A percentile compares a stretch with the other conserved stretches of the same genome.
Conservation (phyloP, 768 basidiomycete species). For the Phanerochaete carnosa region DNA sequence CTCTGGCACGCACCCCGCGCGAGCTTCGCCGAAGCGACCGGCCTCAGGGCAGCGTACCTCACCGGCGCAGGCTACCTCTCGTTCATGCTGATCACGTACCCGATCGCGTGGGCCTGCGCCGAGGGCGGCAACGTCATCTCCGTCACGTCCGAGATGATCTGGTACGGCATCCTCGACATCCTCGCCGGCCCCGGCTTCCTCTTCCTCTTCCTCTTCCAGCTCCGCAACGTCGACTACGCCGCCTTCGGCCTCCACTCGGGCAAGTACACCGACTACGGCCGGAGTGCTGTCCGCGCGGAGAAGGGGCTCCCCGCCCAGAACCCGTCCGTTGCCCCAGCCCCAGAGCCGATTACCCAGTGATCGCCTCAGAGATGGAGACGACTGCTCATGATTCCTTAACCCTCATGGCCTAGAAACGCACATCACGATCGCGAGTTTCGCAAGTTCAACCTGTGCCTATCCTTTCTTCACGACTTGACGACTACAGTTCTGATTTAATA, state of each 20-base stretch:
- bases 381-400: not conserved
- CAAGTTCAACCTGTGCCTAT: not conserved
- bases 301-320: not conserved
- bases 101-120: conserved; percentile 52
- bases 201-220: conserved; percentile 23
- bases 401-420: not conserved
- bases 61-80: conserved; percentile 39
- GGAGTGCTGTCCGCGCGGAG: not conserved
- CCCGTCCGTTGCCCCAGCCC: not conserved
- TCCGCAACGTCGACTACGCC: conserved; percentile 23
- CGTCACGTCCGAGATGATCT: conserved; percentile 49
- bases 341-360: not conserved
- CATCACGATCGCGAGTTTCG: not conserved
- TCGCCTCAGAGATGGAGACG: not conserved
- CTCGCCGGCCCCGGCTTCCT: conserved; percentile 37
- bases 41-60: conserved; percentile 25
- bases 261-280: conserved; percentile 19
- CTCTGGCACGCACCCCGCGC: conserved; percentile 24
- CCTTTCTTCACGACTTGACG: not conserved
- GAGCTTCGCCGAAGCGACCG: conserved; percentile 21
- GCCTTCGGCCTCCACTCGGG: conserved; percentile 21
- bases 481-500: not conserved
- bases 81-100: conserved; percentile 54
- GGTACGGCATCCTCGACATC: conserved; percentile 46
- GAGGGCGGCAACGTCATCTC: conserved; percentile 51